Conservation (phyloP, 192 early-diverging fungal genomes). For the Umbelopsis sp. region DNA sequence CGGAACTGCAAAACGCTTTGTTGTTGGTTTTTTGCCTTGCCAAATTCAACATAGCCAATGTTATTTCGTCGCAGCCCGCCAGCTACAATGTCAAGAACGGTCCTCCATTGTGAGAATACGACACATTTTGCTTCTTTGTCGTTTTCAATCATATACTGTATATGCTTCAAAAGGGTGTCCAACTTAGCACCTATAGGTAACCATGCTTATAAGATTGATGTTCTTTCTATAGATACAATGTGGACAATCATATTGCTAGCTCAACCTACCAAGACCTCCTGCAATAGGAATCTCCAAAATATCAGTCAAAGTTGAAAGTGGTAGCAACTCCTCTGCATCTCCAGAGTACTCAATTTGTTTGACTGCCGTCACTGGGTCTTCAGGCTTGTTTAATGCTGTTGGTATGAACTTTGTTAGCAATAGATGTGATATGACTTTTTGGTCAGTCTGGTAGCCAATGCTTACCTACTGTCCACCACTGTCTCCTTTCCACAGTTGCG, state of each 20-base stretch:
- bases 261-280: conserved; percentile 28
- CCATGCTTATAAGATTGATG: not conserved
- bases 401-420: not conserved
- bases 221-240: not conserved
- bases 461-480: conserved; percentile 27
- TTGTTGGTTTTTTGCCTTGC: conserved; percentile 24
- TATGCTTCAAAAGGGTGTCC: conserved; percentile 47
- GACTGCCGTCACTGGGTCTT: not conserved
- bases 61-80: conserved; percentile 35
- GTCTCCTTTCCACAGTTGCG: conserved; percentile 11
- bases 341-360: conserved; percentile 14
- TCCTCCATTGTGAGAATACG: conserved; percentile 49
- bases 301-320: not conserved
- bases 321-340: conserved; percentile 12
- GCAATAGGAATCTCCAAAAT: not conserved
- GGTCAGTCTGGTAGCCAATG: not conserved
- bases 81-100: conserved; percentile 35
- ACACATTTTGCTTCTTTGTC: conserved; percentile 39
- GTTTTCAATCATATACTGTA: conserved; percentile 35
- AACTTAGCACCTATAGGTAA: conserved; percentile 37
- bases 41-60: conserved; percentile 44
- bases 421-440: not conserved
- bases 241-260: not conserved
- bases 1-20: conserved; percentile 38
- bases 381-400: conserved; percentile 6